phyloP scores from a whole-genome alignment of 768 basidiomycete genomes.

The Tylopilus subfusipes region DNA sequence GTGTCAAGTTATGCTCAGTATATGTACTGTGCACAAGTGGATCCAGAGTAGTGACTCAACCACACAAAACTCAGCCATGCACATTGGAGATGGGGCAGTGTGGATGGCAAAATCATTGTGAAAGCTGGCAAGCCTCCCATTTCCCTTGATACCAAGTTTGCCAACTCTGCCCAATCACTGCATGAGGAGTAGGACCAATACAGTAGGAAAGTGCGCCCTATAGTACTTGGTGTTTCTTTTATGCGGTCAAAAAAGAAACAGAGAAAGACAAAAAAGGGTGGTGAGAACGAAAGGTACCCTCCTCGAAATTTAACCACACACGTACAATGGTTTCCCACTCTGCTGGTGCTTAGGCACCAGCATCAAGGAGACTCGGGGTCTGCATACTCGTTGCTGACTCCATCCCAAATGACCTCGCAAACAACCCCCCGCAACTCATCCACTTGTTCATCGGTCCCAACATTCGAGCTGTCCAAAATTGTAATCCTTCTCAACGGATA shows the following conservation, averaged over 20 bases:
- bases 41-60: constrained; percentile 42
- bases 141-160: not conserved
- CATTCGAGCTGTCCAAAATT: not conserved
- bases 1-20: constrained; percentile 38
- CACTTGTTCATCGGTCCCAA: not conserved
- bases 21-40: constrained; percentile 42
- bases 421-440: not conserved
- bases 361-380: constrained; percentile 1
- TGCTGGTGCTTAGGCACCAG: not conserved
- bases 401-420: not conserved
- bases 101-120: constrained; percentile 9
- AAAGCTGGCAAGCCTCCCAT: not conserved
- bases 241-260: not conserved
- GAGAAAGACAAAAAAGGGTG: not conserved
- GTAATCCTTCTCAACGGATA: not conserved
- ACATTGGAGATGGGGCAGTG: constrained; percentile 5
- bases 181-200: not conserved
- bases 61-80: constrained; percentile 44
- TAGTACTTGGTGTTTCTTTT: not conserved
- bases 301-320: not conserved
- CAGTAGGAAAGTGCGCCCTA: not conserved
- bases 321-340: not conserved
- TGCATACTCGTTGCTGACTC: not conserved
- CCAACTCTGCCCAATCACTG: not conserved
- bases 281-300: not conserved